phyloP scores from a whole-genome alignment of 2,329 filamentous ascomycete genomes.

The Aspergillus puulaauensis region DNA sequence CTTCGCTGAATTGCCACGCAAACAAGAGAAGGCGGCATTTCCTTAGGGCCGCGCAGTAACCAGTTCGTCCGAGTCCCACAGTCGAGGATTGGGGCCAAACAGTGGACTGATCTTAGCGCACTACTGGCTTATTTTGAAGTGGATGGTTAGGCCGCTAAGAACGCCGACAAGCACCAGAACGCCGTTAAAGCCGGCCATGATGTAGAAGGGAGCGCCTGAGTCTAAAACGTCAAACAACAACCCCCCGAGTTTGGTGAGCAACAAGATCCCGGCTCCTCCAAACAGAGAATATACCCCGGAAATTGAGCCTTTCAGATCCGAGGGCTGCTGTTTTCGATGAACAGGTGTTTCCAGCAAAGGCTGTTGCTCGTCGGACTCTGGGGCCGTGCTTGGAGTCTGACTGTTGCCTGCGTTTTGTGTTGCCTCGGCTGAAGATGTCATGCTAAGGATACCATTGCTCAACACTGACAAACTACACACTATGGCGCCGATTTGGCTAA shows the following conservation, averaged over 20 bases:
- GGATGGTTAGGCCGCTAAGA: conserved; percentile 24
- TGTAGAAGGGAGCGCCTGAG: conserved; percentile 81
- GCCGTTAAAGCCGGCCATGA: conserved; percentile 88
- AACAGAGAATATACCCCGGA: conserved; percentile 91
- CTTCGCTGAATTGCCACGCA: neutral
- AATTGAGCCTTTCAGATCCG: conserved; percentile 85
- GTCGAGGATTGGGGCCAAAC: neutral
- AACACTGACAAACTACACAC: conserved; percentile 92
- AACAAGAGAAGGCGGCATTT: neutral
- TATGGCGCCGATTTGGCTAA: conserved; percentile 94
- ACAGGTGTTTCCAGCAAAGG: conserved; percentile 27
- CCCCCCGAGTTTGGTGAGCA: conserved; percentile 89
- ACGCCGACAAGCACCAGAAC: conserved; percentile 55
- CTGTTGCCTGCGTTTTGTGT: conserved; percentile 1
- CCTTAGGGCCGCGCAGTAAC: neutral
- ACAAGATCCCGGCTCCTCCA: conserved; percentile 82
- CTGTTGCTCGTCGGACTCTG: conserved; percentile 26
- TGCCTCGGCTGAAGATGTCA: conserved; percentile 12
- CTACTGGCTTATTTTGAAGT: conserved; percentile 5
- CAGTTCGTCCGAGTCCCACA: neutral
- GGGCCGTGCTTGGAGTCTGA: neutral
- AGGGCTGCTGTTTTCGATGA: conserved; percentile 32
- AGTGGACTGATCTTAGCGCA: neutral
- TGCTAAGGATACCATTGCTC: conserved; percentile 70
- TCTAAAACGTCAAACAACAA: conserved; percentile 76